Evolutionary conservation across 1,284 basidiomycete genomes (phyloP), one percentile per base, ranked within the genome.

Genomic region (Cutaneotrichosporon dermatis): DNA sequence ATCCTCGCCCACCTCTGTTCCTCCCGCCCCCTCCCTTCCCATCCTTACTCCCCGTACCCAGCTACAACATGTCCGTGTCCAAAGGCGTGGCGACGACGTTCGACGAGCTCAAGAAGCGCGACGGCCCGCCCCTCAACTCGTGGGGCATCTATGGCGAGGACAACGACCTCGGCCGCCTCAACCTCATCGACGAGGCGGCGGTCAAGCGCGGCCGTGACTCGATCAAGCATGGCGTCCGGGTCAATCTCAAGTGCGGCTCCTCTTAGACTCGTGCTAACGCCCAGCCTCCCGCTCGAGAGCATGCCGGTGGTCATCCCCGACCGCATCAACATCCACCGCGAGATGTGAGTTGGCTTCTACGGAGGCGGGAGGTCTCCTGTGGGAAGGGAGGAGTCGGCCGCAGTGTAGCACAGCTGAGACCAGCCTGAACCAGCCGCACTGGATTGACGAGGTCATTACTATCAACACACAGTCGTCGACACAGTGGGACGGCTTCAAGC

Each of bases 401-500:
- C 25, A 25, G 25, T 25, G 25, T 25, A 25, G 25, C 25, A 25
- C 25, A 25, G 33, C 58, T 56, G 51, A 61, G 51, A 7, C 5
- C 16, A 61, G 60, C 54, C 43, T 64, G 25, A 59, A 65, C 35
- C 55, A 67, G n/a, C 58, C 49, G 0, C 60, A 69, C 58, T 66
- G 51, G 34, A 66, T 67, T 54, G 71, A 73, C 60, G 77, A 78
- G 46, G 51, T 66, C 36, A 58, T 79, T 8, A 55, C 69, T 11
- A 61, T 78, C 65, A 80, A 80, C 59, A 77, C 77, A 5, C 78
- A 80, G 65, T 66, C 64, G 9, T 74, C 74, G 15, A 73, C 76
- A 7, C 79, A 80, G 53, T 78, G 77, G 76, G 78, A 79, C 55
- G 77, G 77, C 0, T 70, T 77, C 51, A 61, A 73, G 5, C 77